A percentile compares a stretch with the other conserved stretches of the same genome.
Conservation (phyloP, 805 yeast species). For the Yamadazyma nakazawae region DNA sequence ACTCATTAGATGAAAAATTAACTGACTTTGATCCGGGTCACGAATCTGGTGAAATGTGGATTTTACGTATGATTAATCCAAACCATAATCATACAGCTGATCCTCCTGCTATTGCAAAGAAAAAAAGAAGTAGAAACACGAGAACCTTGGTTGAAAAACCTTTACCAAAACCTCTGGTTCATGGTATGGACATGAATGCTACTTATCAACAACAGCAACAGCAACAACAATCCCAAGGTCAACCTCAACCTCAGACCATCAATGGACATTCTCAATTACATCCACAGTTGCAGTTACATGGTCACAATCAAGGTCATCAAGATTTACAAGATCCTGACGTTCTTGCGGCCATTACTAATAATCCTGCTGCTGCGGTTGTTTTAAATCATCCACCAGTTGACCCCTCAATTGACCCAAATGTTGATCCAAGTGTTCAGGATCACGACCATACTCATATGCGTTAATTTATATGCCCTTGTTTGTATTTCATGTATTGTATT, state of each 20-base stretch:
- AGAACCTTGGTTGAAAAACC: conserved; percentile 46
- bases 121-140: conserved; percentile 37
- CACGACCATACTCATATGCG: conserved; percentile 7
- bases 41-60: conserved; percentile 38
- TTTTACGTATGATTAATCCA: conserved; percentile 45
- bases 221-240: conserved; percentile 9
- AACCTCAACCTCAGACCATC: conserved; percentile 16
- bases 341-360: conserved; percentile 33
- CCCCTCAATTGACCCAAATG: conserved; percentile 44
- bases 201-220: conserved; percentile 7
- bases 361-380: conserved; percentile 20
- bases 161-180: conserved; percentile 16
- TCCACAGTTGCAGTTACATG: conserved; percentile 5
- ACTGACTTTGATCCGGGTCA: conserved; percentile 14
- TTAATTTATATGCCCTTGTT: background rate
- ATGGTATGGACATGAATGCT: conserved; percentile 4
- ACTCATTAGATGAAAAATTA: conserved; percentile 25
- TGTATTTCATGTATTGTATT: conserved; percentile 4
- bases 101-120: conserved; percentile 31
- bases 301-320: conserved; percentile 18
- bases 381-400: conserved; percentile 31
- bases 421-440: conserved; percentile 41
- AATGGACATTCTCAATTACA: conserved; percentile 7
- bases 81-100: conserved; percentile 45
- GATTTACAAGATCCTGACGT: conserved; percentile 39